Evolutionary conservation across 2,329 filamentous ascomycete species (phyloP).

Genomic region (Orbilia blumenaviensis): DNA sequence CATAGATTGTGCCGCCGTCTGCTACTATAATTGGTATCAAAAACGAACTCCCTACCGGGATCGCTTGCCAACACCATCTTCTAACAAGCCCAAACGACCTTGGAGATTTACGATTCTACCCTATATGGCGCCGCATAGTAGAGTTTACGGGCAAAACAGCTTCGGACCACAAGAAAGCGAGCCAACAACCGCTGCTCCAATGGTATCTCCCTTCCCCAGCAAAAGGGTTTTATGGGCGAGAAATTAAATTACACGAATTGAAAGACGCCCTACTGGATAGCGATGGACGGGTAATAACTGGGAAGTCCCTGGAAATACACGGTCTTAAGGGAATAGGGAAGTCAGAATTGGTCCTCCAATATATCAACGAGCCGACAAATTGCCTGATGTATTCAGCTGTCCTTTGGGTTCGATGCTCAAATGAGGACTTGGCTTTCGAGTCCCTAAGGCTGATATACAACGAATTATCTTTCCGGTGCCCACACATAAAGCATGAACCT

Average conservation of each 20-base stretch:
- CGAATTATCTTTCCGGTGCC: neutral
- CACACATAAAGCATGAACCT: neutral
- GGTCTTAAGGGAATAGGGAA: neutral
- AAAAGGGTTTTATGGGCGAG: neutral
- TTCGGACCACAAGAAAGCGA: no score
- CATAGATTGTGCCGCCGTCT: neutral
- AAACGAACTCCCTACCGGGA: neutral
- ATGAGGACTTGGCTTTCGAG: neutral
- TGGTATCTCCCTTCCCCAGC: neutral
- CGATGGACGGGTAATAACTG: neutral
- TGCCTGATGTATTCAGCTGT: neutral
- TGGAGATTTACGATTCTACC: neutral
- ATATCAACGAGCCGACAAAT: neutral
- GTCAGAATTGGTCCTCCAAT: neutral
- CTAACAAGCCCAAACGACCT: neutral
- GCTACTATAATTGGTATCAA: neutral
- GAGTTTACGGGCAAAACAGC: neutral
- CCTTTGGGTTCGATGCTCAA: neutral
- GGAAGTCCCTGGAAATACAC: neutral
- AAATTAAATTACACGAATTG: neutral
- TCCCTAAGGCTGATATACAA: neutral
- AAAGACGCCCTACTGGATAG: neutral
- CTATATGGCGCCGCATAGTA: neutral
- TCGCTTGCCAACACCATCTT: neutral
- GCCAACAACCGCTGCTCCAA: neutral